Evolutionary conservation across 148 eudicot species (phyloP).

Genomic region (Fagopyrum homotropicum): DNA sequence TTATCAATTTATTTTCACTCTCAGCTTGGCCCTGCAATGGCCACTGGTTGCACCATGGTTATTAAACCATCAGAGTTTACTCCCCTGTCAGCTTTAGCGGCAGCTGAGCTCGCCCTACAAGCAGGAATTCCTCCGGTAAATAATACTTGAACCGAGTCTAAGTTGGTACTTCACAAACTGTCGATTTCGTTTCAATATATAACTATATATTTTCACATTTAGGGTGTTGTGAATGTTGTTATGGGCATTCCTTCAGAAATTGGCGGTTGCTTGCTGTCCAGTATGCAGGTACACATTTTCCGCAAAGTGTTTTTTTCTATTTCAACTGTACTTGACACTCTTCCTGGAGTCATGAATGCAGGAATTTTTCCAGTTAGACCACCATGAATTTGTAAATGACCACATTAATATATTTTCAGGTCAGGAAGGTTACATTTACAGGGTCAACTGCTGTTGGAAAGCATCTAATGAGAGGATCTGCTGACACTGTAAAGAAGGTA

Average conservation of each 20-base stretch:
- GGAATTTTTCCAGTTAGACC: not conserved
- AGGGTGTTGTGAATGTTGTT: slow-evolving; percentile 92
- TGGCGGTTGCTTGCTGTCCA: slow-evolving; percentile 64
- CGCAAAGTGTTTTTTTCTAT: not conserved
- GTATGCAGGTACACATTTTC: slow-evolving; percentile 48
- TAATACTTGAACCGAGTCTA: not conserved
- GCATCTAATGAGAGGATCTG: slow-evolving; percentile 30
- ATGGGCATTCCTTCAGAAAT: slow-evolving; percentile 88
- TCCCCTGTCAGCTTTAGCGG: slow-evolving; percentile 90
- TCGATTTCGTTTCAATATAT: not conserved
- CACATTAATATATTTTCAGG: slow-evolving; percentile 6
- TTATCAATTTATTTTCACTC: slow-evolving; percentile 6
- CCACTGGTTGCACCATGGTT: slow-evolving; percentile 91
- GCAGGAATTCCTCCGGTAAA: slow-evolving; percentile 97
- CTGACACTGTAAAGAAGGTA: slow-evolving; percentile 90
- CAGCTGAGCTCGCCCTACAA: slow-evolving; percentile 83
- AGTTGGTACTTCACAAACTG: not conserved
- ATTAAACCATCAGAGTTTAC: slow-evolving; percentile 94
- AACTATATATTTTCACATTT: not conserved
- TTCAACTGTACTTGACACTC: not conserved
- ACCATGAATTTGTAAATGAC: not conserved
- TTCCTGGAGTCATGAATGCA: not conserved
- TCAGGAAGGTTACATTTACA: slow-evolving; percentile 12
- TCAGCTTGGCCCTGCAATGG: slow-evolving; percentile 98
- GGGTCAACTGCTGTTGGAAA: slow-evolving; percentile 16